Base-by-base conservation (phyloP, 192 early-diverging fungal genomes). In the Obelidium mucronatum region DNA sequence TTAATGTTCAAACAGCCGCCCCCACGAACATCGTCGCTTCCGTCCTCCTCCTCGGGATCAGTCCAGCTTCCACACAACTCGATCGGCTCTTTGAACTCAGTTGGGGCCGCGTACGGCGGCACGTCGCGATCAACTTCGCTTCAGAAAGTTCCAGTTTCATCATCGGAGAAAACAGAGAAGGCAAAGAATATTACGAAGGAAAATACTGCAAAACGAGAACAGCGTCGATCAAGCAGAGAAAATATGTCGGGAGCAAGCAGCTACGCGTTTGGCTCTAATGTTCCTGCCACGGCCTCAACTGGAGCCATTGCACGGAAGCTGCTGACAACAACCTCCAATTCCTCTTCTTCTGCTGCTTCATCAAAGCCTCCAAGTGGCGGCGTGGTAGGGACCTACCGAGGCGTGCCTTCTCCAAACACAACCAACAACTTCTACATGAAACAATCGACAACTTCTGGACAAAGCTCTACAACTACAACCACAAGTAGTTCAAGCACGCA, bases 191-290 rank as follows among this genome's bases (percentile, higher is more conserved):
- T 31, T 34, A 8, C 39, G 13, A 64, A 37, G 37, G 31, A 64
- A 11, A 64, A 64, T 33, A n/a, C 62, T 19, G 36, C 62, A 31
- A 64, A 64, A 24, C 62, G 62, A 35, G 62, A 64, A 1, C 35
- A 40, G 35, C 28, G 62, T 3, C n/a, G 39, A 6, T 35, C n/a
- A 17, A 35, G 31, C 31, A 5, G 62, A 19, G 62, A 64, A 24
- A 64, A 64, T 64, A n/a, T 64, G 34, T 48, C 44, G 19, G 44
- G 11, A 15, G 8, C 44, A 48, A 22, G 13, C 8, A 58, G 55
- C 26, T 58, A 58, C 30, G 26, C 5, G 11, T 58, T 24, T 58
- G 11, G 17, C 30, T 58, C 55, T 8, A 58, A 8, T 0, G 19
- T 19, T 15, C 11, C 11, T 48, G 44, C 19, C 11, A 19, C 44